Percentiles rank a stretch among this genome's conserved stretches.
These are phyloP conservation scores for Boletus calvinii DNA, from an alignment of 1,284 basidiomycete species.

Conservation along the genomic window DNA sequence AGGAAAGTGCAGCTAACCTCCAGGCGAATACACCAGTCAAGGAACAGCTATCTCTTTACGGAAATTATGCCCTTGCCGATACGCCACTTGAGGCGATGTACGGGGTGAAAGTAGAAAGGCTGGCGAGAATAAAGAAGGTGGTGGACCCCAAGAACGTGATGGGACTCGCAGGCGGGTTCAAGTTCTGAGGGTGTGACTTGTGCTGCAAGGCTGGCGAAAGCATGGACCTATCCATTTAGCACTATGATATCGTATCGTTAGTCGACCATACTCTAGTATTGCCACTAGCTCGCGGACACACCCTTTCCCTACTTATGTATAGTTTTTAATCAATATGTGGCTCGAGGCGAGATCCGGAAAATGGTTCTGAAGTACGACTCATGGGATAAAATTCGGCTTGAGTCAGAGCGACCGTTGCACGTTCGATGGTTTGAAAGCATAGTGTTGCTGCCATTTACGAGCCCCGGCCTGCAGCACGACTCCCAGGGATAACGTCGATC, in stretches of 20 bases:
- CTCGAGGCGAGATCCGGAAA: not conserved
- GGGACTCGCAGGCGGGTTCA: conserved; percentile 54
- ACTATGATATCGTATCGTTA: conserved; percentile 5
- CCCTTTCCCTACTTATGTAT: not conserved
- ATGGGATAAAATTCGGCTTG: conserved; percentile 2
- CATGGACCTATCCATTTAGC: conserved; percentile 11
- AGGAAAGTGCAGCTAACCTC: conserved; percentile 42
- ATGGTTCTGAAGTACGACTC: not conserved
- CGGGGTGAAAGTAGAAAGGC: conserved; percentile 43
- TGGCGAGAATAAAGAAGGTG: conserved; percentile 40
- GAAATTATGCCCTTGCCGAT: conserved; percentile 53
- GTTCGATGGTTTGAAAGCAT: not conserved
- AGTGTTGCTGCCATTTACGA: conserved; percentile 5
- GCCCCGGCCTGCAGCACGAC: conserved; percentile 6
- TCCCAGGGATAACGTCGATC: conserved; percentile 17
- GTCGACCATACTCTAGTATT: conserved; percentile 3
- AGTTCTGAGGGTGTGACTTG: conserved; percentile 10
- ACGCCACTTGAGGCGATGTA: conserved; percentile 51
- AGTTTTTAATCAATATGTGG: not conserved
- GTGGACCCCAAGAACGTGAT: conserved; percentile 56
- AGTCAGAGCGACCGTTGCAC: conserved; percentile 11
- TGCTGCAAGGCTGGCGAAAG: not conserved
- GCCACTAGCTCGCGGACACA: not conserved
- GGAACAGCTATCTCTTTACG: conserved; percentile 42
- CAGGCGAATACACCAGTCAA: conserved; percentile 38